Evolutionary conservation across 441 rosid genomes (phyloP).

Genomic region (Populus hybrid): DNA sequence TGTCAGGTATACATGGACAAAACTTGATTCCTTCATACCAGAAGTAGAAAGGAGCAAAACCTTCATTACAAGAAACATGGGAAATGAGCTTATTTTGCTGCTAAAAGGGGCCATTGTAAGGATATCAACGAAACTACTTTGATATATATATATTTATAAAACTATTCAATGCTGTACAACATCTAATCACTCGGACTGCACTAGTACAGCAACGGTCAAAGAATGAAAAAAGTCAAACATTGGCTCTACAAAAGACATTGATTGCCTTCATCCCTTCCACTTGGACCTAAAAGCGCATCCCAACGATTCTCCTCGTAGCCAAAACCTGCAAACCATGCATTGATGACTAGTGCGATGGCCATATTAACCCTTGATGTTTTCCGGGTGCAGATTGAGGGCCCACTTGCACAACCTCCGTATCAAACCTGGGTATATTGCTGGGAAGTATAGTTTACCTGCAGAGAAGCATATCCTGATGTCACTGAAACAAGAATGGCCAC

Average conservation of each 20-base stretch:
- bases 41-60: neutral
- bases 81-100: constrained; percentile 2
- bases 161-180: constrained; percentile 24
- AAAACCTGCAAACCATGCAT: neutral
- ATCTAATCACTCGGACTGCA: constrained; percentile 14
- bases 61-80: constrained; percentile 14
- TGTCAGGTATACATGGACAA: constrained; percentile 15
- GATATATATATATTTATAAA: constrained; percentile 6
- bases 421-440: neutral
- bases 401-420: neutral
- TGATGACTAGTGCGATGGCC: neutral
- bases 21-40: constrained; percentile 20
- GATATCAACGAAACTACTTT: constrained; percentile 6
- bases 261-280: constrained; percentile 11
- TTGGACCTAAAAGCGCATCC: constrained; percentile 3
- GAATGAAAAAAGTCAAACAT: constrained; percentile 16
- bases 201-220: constrained; percentile 19
- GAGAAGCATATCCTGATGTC: neutral
- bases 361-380: neutral
- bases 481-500: neutral
- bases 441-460: neutral
- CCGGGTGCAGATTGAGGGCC: neutral
- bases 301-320: constrained; percentile 1
- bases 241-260: constrained; percentile 27
- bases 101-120: constrained; percentile 4